A percentile compares a stretch with the other conserved stretches of the same genome.
Conservation (phyloP, 176 grass and related monocot genomes). For the Musa schizocarpa region DNA sequence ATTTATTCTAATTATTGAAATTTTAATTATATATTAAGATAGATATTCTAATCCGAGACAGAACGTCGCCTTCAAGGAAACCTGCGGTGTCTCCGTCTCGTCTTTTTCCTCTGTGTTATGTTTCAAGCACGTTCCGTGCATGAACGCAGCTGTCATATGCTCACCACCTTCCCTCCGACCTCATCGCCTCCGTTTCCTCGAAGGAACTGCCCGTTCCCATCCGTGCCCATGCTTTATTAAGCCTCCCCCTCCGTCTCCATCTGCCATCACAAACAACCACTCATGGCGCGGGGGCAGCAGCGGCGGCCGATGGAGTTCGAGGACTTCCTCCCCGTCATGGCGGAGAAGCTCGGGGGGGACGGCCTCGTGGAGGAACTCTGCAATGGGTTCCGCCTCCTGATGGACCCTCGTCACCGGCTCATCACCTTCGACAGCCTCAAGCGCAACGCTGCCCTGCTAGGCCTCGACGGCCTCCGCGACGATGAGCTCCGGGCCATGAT, state of each 20-base stretch:
- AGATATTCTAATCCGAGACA: too few species aligned
- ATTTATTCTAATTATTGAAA: too few species aligned
- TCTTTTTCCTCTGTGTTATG: too few species aligned
- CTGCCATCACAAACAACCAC: background rate
- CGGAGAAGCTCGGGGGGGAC: constrained; percentile 70
- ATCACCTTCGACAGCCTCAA: constrained; percentile 86
- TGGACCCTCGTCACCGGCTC: constrained; percentile 46
- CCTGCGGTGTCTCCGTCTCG: too few species aligned
- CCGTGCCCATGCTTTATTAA: background rate
- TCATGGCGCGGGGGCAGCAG: background rate
- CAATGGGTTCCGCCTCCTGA: constrained; percentile 62
- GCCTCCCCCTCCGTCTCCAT: background rate
- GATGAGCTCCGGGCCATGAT: constrained; percentile 79
- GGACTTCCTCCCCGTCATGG: constrained; percentile 96
- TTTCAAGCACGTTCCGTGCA: background rate
- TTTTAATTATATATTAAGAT: too few species aligned
- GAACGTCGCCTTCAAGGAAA: too few species aligned
- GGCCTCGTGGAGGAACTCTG: constrained; percentile 85
- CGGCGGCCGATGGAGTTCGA: constrained; percentile 45
- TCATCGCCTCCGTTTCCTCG: background rate
- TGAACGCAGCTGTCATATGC: background rate
- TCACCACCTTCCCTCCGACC: background rate
- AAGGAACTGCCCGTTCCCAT: background rate
- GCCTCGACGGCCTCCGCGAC: constrained; percentile 49
- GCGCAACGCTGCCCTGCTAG: constrained; percentile 72